Evolutionary conservation across 257 asterid species (phyloP).

Genomic region (Cordia subcordata): DNA sequence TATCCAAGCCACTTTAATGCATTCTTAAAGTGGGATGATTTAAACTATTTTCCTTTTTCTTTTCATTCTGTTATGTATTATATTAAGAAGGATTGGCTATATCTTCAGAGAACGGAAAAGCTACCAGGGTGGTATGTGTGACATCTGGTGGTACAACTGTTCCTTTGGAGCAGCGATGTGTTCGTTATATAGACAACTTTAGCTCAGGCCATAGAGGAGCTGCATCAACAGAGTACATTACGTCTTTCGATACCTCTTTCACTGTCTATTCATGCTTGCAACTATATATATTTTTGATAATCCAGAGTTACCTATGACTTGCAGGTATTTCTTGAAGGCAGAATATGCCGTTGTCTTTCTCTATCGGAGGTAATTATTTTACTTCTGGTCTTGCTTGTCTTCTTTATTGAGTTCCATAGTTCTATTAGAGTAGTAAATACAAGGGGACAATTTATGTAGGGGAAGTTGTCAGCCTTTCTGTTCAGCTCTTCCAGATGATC

Average conservation of each 20-base stretch:
- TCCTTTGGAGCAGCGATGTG: slow-evolving; percentile 90
- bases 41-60: background rate
- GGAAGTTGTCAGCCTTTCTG: slow-evolving; percentile 92
- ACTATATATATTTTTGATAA: background rate
- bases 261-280: background rate
- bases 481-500: slow-evolving; percentile 81
- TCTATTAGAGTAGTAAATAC: slow-evolving; percentile 2
- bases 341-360: slow-evolving; percentile 89
- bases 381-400: slow-evolving; percentile 4
- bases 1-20: background rate
- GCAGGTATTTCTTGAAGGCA: slow-evolving; percentile 83
- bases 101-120: slow-evolving; percentile 36
- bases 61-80: background rate
- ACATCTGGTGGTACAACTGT: slow-evolving; percentile 98
- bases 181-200: slow-evolving; percentile 91
- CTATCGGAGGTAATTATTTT: slow-evolving; percentile 59
- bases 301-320: slow-evolving; percentile 8
- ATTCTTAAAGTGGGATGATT: background rate
- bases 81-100: background rate
- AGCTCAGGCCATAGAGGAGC: slow-evolving; percentile 98
- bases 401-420: slow-evolving; percentile 4
- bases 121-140: slow-evolving; percentile 67
- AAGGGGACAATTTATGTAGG: slow-evolving; percentile 34
- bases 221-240: slow-evolving; percentile 83
- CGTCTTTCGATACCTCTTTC: slow-evolving; percentile 5